Conservation (phyloP, 331 rosid species). For the Quercus lobata region DNA sequence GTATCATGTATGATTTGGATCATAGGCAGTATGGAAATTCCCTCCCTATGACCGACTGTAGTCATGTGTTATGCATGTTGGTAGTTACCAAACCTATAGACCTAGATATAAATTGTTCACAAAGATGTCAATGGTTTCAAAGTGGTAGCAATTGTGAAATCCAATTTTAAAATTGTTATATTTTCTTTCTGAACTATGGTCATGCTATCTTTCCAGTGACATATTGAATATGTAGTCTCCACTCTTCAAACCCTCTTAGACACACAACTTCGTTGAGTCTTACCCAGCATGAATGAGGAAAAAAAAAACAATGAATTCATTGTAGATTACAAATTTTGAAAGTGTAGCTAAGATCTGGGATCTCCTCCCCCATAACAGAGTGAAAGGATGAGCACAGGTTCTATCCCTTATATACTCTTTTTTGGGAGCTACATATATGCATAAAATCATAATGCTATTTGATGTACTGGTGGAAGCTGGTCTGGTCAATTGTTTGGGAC, state of each 20-base stretch:
- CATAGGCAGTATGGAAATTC: neutral
- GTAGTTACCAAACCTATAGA: neutral
- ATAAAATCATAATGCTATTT: neutral
- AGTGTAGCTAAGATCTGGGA: too few relatives aligned
- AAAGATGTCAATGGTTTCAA: neutral
- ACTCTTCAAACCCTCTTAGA: too few relatives aligned
- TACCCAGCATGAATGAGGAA: too few relatives aligned
- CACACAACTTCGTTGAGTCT: too few relatives aligned
- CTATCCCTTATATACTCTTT: too few relatives aligned
- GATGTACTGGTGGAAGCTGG: slow-evolving; percentile 8
- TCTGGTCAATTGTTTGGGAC: neutral
- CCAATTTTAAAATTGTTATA: neutral
- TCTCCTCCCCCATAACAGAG: too few relatives aligned
- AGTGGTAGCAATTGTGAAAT: neutral
- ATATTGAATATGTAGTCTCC: neutral
- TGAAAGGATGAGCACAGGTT: too few relatives aligned
- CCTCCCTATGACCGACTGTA: neutral
- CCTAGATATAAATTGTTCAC: neutral
- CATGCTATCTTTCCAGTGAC: neutral
- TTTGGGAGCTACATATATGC: too few relatives aligned
- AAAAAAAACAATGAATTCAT: too few relatives aligned
- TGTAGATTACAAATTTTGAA: too few relatives aligned
- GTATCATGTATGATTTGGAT: neutral
- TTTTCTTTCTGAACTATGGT: neutral
- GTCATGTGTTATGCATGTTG: neutral